phyloP scores from a whole-genome alignment of 1,284 basidiomycete species.

The Tylopilus orsonianus region DNA sequence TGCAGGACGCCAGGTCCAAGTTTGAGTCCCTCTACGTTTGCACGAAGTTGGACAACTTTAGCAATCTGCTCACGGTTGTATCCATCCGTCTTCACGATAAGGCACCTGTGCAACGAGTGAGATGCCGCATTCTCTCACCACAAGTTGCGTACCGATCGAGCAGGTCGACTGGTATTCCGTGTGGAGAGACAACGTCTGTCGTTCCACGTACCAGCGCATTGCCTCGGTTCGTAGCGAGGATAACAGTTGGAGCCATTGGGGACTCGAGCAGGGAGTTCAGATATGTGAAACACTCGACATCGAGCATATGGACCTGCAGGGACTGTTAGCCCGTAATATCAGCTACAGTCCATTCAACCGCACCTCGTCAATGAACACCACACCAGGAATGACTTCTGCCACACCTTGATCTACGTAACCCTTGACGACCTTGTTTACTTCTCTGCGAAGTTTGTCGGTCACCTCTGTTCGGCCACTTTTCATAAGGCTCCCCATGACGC shows the following conservation, averaged over 20 bases:
- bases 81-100: slow-evolving; percentile 92
- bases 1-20: slow-evolving; percentile 80
- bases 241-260: slow-evolving; percentile 95
- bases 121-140: slow-evolving; percentile 7
- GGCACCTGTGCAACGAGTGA: slow-evolving; percentile 58
- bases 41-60: slow-evolving; percentile 84
- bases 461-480: slow-evolving; percentile 95
- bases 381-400: slow-evolving; percentile 95
- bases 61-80: slow-evolving; percentile 87
- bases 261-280: slow-evolving; percentile 95
- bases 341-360: slow-evolving; percentile 22
- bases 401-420: slow-evolving; percentile 98
- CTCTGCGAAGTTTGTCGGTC: slow-evolving; percentile 92
- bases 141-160: slow-evolving; percentile 71
- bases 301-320: slow-evolving; percentile 95
- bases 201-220: slow-evolving; percentile 92
- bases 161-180: slow-evolving; percentile 93
- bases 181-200: slow-evolving; percentile 86
- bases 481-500: slow-evolving; percentile 96
- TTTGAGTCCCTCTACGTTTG: slow-evolving; percentile 83
- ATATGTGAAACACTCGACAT: slow-evolving; percentile 99
- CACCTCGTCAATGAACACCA: slow-evolving; percentile 98
- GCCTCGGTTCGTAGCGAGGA: slow-evolving; percentile 95
- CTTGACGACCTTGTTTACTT: slow-evolving; percentile 99
- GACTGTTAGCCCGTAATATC: background rate